phyloP scores from a whole-genome alignment of 1,139 yeast genomes.

The Yamadazyma diddensiae region DNA sequence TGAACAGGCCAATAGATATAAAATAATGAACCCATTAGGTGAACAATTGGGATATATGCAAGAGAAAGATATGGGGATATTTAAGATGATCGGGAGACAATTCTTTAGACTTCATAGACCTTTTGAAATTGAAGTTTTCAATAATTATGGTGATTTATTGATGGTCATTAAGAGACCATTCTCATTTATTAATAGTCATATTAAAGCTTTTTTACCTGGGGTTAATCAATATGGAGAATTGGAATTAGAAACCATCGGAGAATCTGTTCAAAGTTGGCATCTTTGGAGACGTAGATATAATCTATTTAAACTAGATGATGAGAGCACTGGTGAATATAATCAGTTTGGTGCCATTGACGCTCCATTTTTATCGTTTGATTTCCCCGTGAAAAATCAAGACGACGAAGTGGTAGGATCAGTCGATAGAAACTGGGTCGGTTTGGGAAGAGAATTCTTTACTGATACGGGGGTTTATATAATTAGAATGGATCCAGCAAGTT shows the following conservation, averaged over 20 bases:
- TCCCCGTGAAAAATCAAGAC: slow-evolving; percentile 63
- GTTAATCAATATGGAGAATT: slow-evolving; percentile 32
- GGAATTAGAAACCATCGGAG: slow-evolving; percentile 65
- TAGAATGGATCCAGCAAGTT: slow-evolving; percentile 73
- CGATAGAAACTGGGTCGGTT: slow-evolving; percentile 92
- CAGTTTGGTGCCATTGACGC: slow-evolving; percentile 88
- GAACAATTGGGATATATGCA: slow-evolving; percentile 74
- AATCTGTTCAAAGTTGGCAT: slow-evolving; percentile 91
- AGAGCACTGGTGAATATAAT: slow-evolving; percentile 44
- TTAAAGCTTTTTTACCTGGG: slow-evolving; percentile 68
- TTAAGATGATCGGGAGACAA: slow-evolving; percentile 73
- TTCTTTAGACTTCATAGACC: slow-evolving; percentile 82
- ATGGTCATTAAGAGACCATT: slow-evolving; percentile 78
- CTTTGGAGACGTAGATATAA: slow-evolving; percentile 87
- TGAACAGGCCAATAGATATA: slow-evolving; percentile 85
- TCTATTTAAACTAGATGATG: slow-evolving; percentile 57
- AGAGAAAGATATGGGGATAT: slow-evolving; percentile 73
- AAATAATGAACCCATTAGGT: slow-evolving; percentile 71
- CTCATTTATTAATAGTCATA: slow-evolving; percentile 83
- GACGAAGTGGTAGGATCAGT: slow-evolving; percentile 70
- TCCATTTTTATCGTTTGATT: slow-evolving; percentile 81
- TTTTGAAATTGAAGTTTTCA: slow-evolving; percentile 77
- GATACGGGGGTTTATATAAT: slow-evolving; percentile 91
- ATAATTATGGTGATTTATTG: slow-evolving; percentile 63
- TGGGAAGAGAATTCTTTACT: slow-evolving; percentile 88